Percentiles rank a stretch among this genome's conserved stretches.
Conservation (phyloP, 1,284 basidiomycete genomes). For the Peniophora sp. region DNA sequence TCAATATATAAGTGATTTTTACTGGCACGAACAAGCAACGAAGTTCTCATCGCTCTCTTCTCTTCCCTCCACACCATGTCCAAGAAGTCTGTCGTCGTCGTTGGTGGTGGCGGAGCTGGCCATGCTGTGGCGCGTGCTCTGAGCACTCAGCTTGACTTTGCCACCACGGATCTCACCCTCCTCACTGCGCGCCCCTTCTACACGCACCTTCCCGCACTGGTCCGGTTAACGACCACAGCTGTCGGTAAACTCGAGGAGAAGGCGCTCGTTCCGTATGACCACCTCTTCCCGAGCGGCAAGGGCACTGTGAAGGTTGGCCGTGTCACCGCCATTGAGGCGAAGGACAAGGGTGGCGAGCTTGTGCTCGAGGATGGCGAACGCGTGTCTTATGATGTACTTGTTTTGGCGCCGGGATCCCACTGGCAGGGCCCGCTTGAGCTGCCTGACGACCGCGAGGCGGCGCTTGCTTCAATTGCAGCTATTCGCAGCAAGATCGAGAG, state of each 20-base stretch:
- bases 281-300: slow-evolving; percentile 29
- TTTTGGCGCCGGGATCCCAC: slow-evolving; percentile 38
- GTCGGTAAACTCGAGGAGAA: slow-evolving; percentile 29
- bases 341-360: slow-evolving; percentile 27
- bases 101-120: slow-evolving; percentile 35
- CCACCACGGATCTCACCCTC: slow-evolving; percentile 29
- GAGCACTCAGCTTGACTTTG: slow-evolving; percentile 27
- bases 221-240: slow-evolving; percentile 31
- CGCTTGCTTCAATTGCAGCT: slow-evolving; percentile 22
- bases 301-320: slow-evolving; percentile 30
- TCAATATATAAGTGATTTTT: not conserved
- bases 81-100: slow-evolving; percentile 25
- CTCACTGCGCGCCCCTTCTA: slow-evolving; percentile 30
- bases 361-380: slow-evolving; percentile 33
- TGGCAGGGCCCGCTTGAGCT: slow-evolving; percentile 38
- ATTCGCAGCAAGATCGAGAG: slow-evolving; percentile 32
- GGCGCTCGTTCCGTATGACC: slow-evolving; percentile 32
- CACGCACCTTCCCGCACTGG: slow-evolving; percentile 26
- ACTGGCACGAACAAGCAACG: not conserved
- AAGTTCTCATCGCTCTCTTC: not conserved
- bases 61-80: not conserved
- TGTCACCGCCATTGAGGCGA: slow-evolving; percentile 27
- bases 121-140: slow-evolving; percentile 24
- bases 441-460: slow-evolving; percentile 24
- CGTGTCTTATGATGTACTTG: slow-evolving; percentile 34